Evolutionary conservation across 495 filamentous ascomycete species (phyloP), one percentile per base, ranked within the genome.

Genomic region (Glutinoglossum americanum): DNA sequence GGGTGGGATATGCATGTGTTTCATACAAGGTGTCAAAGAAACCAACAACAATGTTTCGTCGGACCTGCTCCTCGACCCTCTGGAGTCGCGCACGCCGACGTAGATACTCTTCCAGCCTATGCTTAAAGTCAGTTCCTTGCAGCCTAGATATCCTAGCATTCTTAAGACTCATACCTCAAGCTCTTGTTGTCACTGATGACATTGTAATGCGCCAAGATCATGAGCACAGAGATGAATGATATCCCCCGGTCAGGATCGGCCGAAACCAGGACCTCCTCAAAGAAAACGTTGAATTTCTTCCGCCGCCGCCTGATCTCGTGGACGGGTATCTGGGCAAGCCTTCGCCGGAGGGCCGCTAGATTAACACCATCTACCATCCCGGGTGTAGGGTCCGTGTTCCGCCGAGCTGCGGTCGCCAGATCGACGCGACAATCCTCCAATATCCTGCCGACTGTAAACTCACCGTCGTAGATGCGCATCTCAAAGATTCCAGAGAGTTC

Each of bases 141-240:
- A 47, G 1, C 39, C n/a, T n/a, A n/a, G n/a, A n/a, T 30, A 21
- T 15, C 13, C 26, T 9, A 19, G 23, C 8, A 23, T 21, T 9
- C 11, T 13, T 4, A 19, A 35, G 57, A 11, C 10, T 60, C 70
- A 64, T 76, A 83, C 81, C 80, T 80, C 62, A 99, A 69, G 70
- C 87, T 92, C 73, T 96, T 96, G 73, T 81, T 96, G 72, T 99
- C 92, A 60, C 80, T 94, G 65, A 99, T 99, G 65, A 99, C 87
- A 60, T 99, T 99, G 74, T 97, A 92, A 70, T 99, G 93, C 17
- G 93, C 90, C 19, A 99, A 75, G 57, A 94, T 94, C 86, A 99
- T 89, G 51, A 99, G 72, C n/a, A 94, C 84, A 6, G 83, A 80
- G 21, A 87, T 94, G 69, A 99, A 99, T 6, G 84, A 83, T 54